Base-by-base conservation (phyloP, 345 rosid species). In the Citrus glauca region DNA sequence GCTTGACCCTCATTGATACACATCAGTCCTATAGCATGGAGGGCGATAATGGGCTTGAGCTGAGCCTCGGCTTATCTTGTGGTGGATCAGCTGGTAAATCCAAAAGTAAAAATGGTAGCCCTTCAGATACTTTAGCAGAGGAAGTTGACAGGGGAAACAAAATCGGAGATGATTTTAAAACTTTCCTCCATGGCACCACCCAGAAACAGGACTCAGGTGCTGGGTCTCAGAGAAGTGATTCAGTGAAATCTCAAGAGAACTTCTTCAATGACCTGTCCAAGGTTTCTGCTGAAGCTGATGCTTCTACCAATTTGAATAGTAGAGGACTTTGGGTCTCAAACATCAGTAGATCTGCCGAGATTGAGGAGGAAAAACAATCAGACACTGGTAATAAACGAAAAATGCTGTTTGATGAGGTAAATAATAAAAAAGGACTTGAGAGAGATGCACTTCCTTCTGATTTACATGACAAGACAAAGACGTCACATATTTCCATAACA, bases 31-130 rank as follows among this genome's bases (percentile, higher is more conserved):
- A 40, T 72, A 80, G 75, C 42, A 94, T 96, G 98, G 98, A 92
- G 56, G 97, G 94, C 45, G 98, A 94, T 68, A 91, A 87, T 83
- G 98, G 94, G 57, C 97, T 94, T 65, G 98, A 94, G 87, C 98
- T 96, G 71, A 91, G 99, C 85, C 89, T 96, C 87, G 99, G 97
- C 81, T 88, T 96, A 48, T 91, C 95, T 78, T 92, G 86, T 85
- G 98, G 98, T 81, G 93, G 94, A 69, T 90, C 95, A 81, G 84
- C 94, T 53, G 86, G 85, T 25, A 93, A 91, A 83, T 83, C 85
- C 56, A 96, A 91, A 86, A 92, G 88, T 48, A 92, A 88, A 86
- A 88, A 20, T 75, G 83, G 84, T 76, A 75, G 83, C 78, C 87
- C 92, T 48, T 88, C 90, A 0, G 93, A 93, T 81, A 78, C 66